phyloP scores from a whole-genome alignment of 2,329 filamentous ascomycete genomes.

The Calonectria henricotiae region DNA sequence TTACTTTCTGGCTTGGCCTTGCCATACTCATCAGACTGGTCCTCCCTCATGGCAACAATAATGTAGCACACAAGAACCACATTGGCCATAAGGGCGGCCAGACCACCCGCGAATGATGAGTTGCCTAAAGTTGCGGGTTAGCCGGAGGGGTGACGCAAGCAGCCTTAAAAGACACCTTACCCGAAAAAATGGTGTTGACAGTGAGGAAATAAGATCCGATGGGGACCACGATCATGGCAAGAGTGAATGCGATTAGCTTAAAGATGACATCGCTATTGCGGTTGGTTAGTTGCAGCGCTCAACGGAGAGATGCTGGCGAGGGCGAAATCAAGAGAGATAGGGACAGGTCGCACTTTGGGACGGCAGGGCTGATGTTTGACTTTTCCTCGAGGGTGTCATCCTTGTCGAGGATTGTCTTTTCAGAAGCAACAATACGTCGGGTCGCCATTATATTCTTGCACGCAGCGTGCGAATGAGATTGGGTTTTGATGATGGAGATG shows the following conservation, averaged over 20 bases:
- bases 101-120: slow-evolving; percentile 86
- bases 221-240: slow-evolving; percentile 91
- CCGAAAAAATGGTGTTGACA: slow-evolving; percentile 82
- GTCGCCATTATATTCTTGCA: slow-evolving; percentile 74
- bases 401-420: slow-evolving; percentile 78
- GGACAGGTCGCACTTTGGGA: slow-evolving; percentile 78
- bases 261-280: slow-evolving; percentile 81
- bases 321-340: slow-evolving; percentile 13
- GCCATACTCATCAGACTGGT: slow-evolving; percentile 70
- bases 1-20: slow-evolving; percentile 64
- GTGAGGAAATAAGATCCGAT: slow-evolving; percentile 92
- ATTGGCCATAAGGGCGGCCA: slow-evolving; percentile 92
- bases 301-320: slow-evolving; percentile 17
- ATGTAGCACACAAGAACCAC: slow-evolving; percentile 93
- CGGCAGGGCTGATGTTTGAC: slow-evolving; percentile 85
- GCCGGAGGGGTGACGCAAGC: slow-evolving; percentile 18
- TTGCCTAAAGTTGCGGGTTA: slow-evolving; percentile 75
- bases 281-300: slow-evolving; percentile 28
- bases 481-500: slow-evolving; percentile 34
- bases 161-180: slow-evolving; percentile 63
- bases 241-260: slow-evolving; percentile 91
- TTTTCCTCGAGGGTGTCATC: slow-evolving; percentile 70
- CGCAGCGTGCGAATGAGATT: slow-evolving; percentile 35
- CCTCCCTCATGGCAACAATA: slow-evolving; percentile 91
- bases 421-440: slow-evolving; percentile 75